phyloP scores from a whole-genome alignment of 129 eudicot genomes.

The Deinandra increscens region DNA sequence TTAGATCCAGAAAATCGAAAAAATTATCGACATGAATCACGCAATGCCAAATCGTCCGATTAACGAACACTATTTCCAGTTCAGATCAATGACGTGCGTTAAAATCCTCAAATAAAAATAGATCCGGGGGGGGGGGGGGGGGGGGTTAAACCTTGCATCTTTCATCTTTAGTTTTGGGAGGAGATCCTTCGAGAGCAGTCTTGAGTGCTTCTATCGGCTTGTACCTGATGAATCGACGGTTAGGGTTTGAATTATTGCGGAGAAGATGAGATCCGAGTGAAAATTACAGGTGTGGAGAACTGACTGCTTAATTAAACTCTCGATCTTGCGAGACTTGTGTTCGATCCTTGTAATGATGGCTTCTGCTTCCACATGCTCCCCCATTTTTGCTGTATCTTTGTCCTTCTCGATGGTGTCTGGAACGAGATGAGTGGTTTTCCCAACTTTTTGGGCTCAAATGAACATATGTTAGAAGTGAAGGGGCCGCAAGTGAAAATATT shows the following conservation, averaged over 20 bases:
- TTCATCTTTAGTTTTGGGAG: slow-evolving; percentile 81
- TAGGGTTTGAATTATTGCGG: slow-evolving; percentile 9
- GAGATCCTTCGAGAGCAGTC: slow-evolving; percentile 88
- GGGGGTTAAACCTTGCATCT: slow-evolving; percentile 66
- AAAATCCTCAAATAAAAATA: not conserved
- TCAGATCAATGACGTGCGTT: not conserved
- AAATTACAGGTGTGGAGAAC: not conserved
- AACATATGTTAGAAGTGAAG: too few relatives aligned
- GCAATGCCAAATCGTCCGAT: too few relatives aligned
- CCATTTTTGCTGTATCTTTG: slow-evolving; percentile 36
- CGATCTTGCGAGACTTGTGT: slow-evolving; percentile 91
- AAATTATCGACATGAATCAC: too few relatives aligned
- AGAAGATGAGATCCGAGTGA: not conserved
- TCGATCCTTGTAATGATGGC: slow-evolving; percentile 83
- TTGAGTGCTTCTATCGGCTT: slow-evolving; percentile 85
- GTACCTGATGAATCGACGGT: slow-evolving; percentile 41
- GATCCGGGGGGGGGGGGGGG: not conserved
- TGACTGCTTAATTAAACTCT: slow-evolving; percentile 85
- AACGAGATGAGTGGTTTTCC: slow-evolving; percentile 5
- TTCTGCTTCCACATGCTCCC: slow-evolving; percentile 76
- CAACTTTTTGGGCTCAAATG: not conserved
- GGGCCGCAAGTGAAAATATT: too few relatives aligned
- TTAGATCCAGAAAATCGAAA: too few relatives aligned
- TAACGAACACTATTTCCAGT: too few relatives aligned
- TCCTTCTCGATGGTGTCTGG: not conserved